A percentile compares a stretch with the other conserved stretches of the same genome.
phyloP scores from a whole-genome alignment of 345 rosid genomes.

The Physaria fendleri region DNA sequence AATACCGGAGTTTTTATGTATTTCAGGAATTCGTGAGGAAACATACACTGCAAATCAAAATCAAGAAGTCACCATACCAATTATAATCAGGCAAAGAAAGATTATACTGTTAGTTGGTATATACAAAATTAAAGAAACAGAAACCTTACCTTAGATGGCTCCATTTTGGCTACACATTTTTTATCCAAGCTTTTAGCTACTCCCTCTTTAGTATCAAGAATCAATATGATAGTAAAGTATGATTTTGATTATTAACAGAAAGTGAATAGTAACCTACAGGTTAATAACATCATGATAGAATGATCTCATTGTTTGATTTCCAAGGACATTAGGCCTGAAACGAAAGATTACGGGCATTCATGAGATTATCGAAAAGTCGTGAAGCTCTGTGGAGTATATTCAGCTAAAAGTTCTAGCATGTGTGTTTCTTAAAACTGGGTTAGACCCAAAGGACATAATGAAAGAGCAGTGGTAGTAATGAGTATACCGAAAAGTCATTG shows the following conservation, averaged over 20 bases:
- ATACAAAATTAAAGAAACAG: not conserved
- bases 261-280: constrained; percentile 51
- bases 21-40: constrained; percentile 59
- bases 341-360: no score
- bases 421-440: not conserved
- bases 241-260: not conserved
- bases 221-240: not conserved
- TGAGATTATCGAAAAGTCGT: no score
- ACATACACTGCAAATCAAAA: constrained; percentile 49
- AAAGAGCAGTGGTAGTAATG: not conserved
- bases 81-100: not conserved
- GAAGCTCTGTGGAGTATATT: not conserved
- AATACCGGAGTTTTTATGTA: constrained; percentile 60
- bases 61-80: not conserved
- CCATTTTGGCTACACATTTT: constrained; percentile 41
- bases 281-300: constrained; percentile 58
- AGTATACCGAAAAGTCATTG: not conserved
- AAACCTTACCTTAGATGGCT: constrained; percentile 39
- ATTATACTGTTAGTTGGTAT: not conserved
- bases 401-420: not conserved
- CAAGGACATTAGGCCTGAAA: constrained; percentile 66
- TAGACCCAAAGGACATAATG: not conserved
- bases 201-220: constrained; percentile 40
- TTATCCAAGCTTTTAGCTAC: constrained; percentile 47
- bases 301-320: constrained; percentile 54